phyloP scores from a whole-genome alignment of 768 basidiomycete genomes.

The Boletus subparvulus region DNA sequence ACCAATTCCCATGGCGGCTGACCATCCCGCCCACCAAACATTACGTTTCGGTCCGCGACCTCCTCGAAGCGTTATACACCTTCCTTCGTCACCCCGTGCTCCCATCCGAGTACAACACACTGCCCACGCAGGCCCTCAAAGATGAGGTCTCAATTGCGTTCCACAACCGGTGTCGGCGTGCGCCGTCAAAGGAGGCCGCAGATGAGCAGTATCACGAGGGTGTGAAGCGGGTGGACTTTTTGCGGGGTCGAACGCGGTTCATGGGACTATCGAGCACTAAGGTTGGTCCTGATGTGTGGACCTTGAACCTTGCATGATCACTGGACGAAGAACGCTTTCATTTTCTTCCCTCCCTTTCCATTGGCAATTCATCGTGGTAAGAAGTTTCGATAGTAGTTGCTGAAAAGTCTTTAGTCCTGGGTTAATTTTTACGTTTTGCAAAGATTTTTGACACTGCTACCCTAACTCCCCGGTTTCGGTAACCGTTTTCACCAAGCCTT shows the following conservation, averaged over 20 bases:
- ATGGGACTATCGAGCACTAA: conserved; percentile 46
- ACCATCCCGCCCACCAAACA: conserved; percentile 29
- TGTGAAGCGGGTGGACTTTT: conserved; percentile 55
- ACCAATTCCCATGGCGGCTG: conserved; percentile 36
- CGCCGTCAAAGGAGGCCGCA: conserved; percentile 29
- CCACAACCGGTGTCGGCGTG: conserved; percentile 38
- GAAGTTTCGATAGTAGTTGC: too few relatives aligned
- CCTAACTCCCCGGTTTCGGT: too few relatives aligned
- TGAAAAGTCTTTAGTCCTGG: too few relatives aligned
- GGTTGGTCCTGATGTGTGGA: conserved; percentile 39
- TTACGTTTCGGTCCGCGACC: conserved; percentile 45
- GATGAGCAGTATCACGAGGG: conserved; percentile 46
- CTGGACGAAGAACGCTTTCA: too few relatives aligned
- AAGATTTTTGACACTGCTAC: too few relatives aligned
- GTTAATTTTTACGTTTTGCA: too few relatives aligned
- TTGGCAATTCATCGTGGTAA: too few relatives aligned
- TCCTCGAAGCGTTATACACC: conserved; percentile 46
- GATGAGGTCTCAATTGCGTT: conserved; percentile 43
- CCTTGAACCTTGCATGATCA: too few relatives aligned
- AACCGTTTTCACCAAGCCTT: too few relatives aligned
- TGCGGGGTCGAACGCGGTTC: conserved; percentile 43
- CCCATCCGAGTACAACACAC: conserved; percentile 38
- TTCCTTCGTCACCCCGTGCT: conserved; percentile 43
- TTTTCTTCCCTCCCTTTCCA: too few relatives aligned
- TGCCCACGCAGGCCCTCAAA: conserved; percentile 34